Percentiles rank a stretch among this genome's conserved stretches.
Evolutionary conservation across 2,329 filamentous ascomycete species (phyloP).

Genomic region (Botryotinia narcissicola): DNA sequence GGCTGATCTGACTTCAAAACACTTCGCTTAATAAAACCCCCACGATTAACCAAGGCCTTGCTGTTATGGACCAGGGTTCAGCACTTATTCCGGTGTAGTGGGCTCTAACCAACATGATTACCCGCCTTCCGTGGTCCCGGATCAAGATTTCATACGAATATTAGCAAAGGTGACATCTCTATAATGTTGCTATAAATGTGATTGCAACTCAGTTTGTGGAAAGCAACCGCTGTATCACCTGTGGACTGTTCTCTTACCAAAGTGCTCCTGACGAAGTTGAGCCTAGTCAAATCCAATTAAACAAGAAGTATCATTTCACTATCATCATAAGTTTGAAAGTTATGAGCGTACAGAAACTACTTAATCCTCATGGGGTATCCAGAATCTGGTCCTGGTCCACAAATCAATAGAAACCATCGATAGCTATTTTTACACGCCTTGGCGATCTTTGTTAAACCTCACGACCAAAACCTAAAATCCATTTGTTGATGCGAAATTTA

Average conservation of each 20-base stretch:
- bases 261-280: background rate
- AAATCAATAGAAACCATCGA: background rate
- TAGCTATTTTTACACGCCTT: background rate
- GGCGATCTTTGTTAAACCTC: background rate
- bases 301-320: background rate
- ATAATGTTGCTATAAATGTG: background rate
- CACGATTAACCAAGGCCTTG: background rate
- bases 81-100: too few relatives aligned
- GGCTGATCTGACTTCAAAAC: background rate
- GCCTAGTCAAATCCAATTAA: background rate
- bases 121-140: background rate
- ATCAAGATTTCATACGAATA: background rate
- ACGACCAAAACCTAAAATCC: background rate
- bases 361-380: background rate
- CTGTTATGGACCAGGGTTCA: background rate
- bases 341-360: background rate
- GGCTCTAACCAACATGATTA: background rate
- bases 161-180: background rate
- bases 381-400: background rate
- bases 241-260: background rate
- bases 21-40: background rate
- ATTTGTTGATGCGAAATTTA: too few relatives aligned
- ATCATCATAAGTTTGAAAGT: background rate
- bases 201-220: background rate
- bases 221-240: background rate